These are phyloP conservation scores for Umbelopsis ramanniana DNA, from an alignment of 192 early-diverging fungal species.

Conservation along the genomic window DNA sequence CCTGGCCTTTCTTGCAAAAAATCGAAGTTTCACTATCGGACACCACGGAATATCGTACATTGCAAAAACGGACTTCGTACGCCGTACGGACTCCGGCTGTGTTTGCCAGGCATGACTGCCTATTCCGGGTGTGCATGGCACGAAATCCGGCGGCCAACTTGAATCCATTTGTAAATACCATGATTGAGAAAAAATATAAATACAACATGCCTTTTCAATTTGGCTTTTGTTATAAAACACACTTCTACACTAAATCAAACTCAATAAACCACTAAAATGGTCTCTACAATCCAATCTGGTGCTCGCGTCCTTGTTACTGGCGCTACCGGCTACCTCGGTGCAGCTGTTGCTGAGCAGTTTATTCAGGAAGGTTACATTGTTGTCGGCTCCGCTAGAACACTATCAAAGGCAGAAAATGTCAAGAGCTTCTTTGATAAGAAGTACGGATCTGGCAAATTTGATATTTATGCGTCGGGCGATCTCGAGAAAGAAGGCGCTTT, in stretches of 20 bases:
- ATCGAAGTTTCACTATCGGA: too few species aligned
- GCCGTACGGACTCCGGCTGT: too few species aligned
- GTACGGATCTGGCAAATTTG: slow-evolving; percentile 11
- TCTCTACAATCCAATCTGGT: background rate
- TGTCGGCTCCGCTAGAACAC: slow-evolving; percentile 45
- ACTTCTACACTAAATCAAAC: background rate
- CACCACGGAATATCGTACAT: too few species aligned
- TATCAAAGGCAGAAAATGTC: slow-evolving; percentile 27
- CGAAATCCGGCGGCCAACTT: too few species aligned
- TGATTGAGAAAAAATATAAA: too few species aligned
- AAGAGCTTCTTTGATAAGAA: background rate
- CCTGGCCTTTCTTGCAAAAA: too few species aligned
- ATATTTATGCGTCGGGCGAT: slow-evolving; percentile 37
- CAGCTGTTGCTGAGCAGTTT: slow-evolving; percentile 42
- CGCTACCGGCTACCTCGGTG: background rate
- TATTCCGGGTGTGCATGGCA: too few species aligned
- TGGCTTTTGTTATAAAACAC: too few species aligned
- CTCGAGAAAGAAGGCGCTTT: slow-evolving; percentile 40
- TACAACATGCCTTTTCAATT: too few species aligned
- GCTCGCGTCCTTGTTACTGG: slow-evolving; percentile 1
- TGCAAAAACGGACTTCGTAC: too few species aligned
- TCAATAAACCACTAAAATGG: background rate
- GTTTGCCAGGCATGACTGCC: too few species aligned
- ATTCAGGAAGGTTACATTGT: slow-evolving; percentile 41
- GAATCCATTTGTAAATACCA: too few species aligned